These are phyloP conservation scores for Chlorella sp. DNA, from an alignment of 139 green algal genomes.

Conservation along the genomic window DNA sequence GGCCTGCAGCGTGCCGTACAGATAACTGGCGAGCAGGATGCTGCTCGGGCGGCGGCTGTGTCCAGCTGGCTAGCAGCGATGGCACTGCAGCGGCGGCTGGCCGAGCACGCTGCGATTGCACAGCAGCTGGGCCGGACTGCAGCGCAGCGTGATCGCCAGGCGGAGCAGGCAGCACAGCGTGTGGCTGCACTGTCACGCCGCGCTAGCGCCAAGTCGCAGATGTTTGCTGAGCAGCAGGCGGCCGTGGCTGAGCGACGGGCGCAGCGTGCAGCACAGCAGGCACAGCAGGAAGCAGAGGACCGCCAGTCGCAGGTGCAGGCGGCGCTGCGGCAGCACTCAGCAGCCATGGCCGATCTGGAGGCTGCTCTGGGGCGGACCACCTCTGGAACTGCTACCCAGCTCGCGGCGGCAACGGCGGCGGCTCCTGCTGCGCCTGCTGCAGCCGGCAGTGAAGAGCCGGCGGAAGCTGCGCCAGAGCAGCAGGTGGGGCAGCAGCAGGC, in stretches of 20 bases:
- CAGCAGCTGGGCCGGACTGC: background rate
- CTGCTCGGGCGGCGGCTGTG: background rate
- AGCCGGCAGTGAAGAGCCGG: background rate
- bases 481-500: background rate
- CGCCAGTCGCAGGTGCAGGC: conserved; percentile 7
- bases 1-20: conserved; percentile 2
- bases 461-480: background rate
- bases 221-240: conserved; percentile 15
- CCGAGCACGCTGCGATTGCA: background rate
- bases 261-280: background rate
- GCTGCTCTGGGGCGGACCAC: background rate
- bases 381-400: background rate
- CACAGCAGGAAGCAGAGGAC: conserved; percentile 11
- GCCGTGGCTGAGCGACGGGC: background rate
- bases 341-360: conserved; percentile 26
- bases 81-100: conserved; percentile 24
- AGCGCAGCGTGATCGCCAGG: conserved; percentile 4
- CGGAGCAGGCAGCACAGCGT: background rate
- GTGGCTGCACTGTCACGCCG: background rate
- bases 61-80: conserved; percentile 19
- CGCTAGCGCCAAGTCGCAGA: conserved; percentile 7
- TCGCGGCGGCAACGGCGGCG: too few species aligned
- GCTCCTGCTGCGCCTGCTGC: background rate
- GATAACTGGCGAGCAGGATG: conserved; percentile 20
- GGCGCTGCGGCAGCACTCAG: conserved; percentile 15